Conservation (phyloP, 352 stramenopile species). For the Phytophthora capsici region DNA sequence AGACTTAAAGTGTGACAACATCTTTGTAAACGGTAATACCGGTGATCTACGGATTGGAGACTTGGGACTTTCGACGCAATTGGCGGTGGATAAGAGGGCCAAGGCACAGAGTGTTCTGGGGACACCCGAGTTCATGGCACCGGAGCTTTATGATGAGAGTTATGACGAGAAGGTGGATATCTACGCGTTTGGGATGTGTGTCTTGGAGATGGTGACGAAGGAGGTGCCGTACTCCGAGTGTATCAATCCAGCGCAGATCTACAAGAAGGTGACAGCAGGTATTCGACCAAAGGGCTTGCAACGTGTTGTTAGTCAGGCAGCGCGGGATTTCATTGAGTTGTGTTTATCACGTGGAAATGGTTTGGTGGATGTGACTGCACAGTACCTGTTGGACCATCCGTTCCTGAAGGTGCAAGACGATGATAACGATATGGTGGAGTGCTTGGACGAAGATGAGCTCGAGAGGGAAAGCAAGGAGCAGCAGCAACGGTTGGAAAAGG, state of each 20-base stretch:
- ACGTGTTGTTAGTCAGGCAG: slow-evolving; percentile 75
- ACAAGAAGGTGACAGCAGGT: slow-evolving; percentile 91
- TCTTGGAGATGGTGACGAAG: slow-evolving; percentile 99
- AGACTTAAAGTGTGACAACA: slow-evolving; percentile 96
- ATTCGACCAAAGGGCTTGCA: slow-evolving; percentile 78
- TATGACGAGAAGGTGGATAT: slow-evolving; percentile 98
- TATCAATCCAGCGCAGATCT: slow-evolving; percentile 91
- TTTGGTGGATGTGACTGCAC: slow-evolving; percentile 78
- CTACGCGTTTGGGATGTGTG: slow-evolving; percentile 99
- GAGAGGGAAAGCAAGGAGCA: slow-evolving; percentile 56
- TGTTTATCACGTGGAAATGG: slow-evolving; percentile 84
- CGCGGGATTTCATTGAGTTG: slow-evolving; percentile 85
- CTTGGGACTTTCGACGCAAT: slow-evolving; percentile 91
- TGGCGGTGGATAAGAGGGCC: slow-evolving; percentile 77
- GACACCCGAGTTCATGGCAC: slow-evolving; percentile 99
- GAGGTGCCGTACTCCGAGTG: slow-evolving; percentile 99
- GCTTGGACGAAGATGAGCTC: slow-evolving; percentile 72
- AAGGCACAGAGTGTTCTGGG: slow-evolving; percentile 94
- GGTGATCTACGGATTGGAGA: slow-evolving; percentile 98
- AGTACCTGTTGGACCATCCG: slow-evolving; percentile 76
- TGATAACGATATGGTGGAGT: slow-evolving; percentile 81
- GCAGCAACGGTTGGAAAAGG: slow-evolving; percentile 56
- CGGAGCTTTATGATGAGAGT: slow-evolving; percentile 98
- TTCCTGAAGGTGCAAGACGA: slow-evolving; percentile 85
- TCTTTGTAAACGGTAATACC: slow-evolving; percentile 99